Conservation (phyloP, 2,329 filamentous ascomycete genomes). For the Cadophora gregata region DNA sequence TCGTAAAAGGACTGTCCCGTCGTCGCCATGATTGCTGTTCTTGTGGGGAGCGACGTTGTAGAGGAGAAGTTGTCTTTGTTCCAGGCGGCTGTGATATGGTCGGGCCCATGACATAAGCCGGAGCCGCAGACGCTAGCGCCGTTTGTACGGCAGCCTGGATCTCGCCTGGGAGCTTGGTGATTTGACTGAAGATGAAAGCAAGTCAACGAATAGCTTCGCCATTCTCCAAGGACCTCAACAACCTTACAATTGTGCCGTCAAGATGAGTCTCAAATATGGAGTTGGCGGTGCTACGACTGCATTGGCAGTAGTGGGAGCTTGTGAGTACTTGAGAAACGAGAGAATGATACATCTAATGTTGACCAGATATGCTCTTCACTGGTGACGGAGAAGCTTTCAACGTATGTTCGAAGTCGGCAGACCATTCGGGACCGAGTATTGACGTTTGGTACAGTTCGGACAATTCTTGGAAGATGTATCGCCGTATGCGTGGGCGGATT, state of each 20-base stretch:
- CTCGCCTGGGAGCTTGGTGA: slow-evolving; percentile 25
- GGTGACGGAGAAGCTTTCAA: slow-evolving; percentile 96
- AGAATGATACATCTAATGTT: slow-evolving; percentile 36
- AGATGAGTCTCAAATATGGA: slow-evolving; percentile 77
- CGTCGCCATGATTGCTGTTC: slow-evolving; percentile 52
- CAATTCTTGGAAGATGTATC: slow-evolving; percentile 93
- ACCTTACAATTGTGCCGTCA: slow-evolving; percentile 38
- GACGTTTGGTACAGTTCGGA: slow-evolving; percentile 68
- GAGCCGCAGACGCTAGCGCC: slow-evolving; percentile 26
- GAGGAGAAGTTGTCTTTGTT: slow-evolving; percentile 23
- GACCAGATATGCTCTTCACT: slow-evolving; percentile 95
- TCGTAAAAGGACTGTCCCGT: slow-evolving; percentile 77
- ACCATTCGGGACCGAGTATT: slow-evolving; percentile 33
- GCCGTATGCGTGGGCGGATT: slow-evolving; percentile 89
- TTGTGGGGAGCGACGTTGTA: slow-evolving; percentile 30
- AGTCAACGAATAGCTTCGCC: slow-evolving; percentile 19
- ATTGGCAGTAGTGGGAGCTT: slow-evolving; percentile 76
- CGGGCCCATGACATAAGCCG: slow-evolving; percentile 27
- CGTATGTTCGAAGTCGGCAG: slow-evolving; percentile 55
- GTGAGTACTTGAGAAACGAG: slow-evolving; percentile 60
- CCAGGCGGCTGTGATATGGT: slow-evolving; percentile 24
- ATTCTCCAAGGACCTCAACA: slow-evolving; percentile 11
- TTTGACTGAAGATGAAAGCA: slow-evolving; percentile 3
- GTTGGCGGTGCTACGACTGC: slow-evolving; percentile 71
- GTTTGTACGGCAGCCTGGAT: slow-evolving; percentile 35